A percentile compares a stretch with the other conserved stretches of the same genome.
Conservation (phyloP, 441 rosid genomes). For the Gossypium laxum region DNA sequence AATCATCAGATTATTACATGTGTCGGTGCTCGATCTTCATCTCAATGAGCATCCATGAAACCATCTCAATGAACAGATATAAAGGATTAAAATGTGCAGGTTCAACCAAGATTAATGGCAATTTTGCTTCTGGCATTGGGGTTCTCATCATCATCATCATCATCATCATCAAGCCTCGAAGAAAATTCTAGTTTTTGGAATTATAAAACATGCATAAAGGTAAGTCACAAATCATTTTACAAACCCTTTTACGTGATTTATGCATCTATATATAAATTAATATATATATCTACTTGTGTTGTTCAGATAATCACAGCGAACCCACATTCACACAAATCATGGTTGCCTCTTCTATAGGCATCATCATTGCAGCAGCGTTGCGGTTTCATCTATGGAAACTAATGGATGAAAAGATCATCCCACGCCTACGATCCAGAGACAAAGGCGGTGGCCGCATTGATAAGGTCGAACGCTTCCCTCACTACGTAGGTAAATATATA, state of each 20-base stretch:
- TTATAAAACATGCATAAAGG: constrained; percentile 37
- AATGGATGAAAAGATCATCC: constrained; percentile 57
- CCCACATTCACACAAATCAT: constrained; percentile 52
- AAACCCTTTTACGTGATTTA: background rate
- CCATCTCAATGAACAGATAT: background rate
- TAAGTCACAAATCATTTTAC: background rate
- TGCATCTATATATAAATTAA: background rate
- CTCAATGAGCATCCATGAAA: background rate
- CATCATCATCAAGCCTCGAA: constrained; percentile 6
- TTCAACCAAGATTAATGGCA: constrained; percentile 17
- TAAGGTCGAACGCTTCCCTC: constrained; percentile 86
- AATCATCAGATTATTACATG: background rate
- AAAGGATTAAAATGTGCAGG: constrained; percentile 22
- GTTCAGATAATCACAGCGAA: constrained; percentile 30
- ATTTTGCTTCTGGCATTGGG: constrained; percentile 13
- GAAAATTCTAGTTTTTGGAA: constrained; percentile 4
- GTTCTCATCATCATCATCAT: background rate
- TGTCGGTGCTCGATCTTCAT: constrained; percentile 5
- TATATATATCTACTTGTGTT: background rate
- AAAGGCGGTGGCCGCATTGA: constrained; percentile 33
- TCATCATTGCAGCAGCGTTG: constrained; percentile 53
- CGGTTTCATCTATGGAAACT: constrained; percentile 38
- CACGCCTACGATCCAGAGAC: constrained; percentile 39
- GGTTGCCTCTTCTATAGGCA: constrained; percentile 49
- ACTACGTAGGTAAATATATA: constrained; percentile 70